Base-by-base conservation (phyloP, 2,329 filamentous ascomycete genomes). In the Diaporthe sp. region DNA sequence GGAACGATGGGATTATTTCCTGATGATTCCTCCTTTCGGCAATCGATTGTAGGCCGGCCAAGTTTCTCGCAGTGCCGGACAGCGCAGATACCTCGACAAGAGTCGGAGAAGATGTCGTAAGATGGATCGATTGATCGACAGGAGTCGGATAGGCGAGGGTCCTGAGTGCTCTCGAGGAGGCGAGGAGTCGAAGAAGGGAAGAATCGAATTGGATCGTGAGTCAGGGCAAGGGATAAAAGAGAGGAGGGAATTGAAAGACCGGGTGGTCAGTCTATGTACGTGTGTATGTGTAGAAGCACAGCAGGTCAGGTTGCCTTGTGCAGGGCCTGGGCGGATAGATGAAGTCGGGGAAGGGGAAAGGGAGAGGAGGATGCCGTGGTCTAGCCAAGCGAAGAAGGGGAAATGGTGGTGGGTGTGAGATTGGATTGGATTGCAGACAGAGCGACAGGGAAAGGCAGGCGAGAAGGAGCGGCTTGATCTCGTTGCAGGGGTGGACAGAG, bases 221-320 rank as follows among this genome's bases (percentile, higher is more conserved):
- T 67, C 66, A 67, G 60, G 74, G 66, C 71, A 74, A 57, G 67
- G 74, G 40, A 67, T 54, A 58, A 76, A 71, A 66, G 74, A 76
- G 68, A 74, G 74, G 67, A 74, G 67, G 74, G 74, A 76, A 76
- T 74, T 45, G 74, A 76, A 76, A 60, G 69, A 55, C 33, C 54
- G 71, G 57, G 61, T 67, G 5, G 47, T 28, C 38, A 69, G 61
- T 22, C 61, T 40, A 40, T 47, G 61, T 66, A 33, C n/a, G 19
- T 50, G 45, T 25, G 64, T 52, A 40, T 68, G 45, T 52, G 22
- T 67, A 54, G 28, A 28, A 40, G 64, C 64, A 68, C 42, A 25
- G 64, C 64, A 54, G 57, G n/a, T 40, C 54, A 54, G 45, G 47
- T 60, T 45, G 35, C 28, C 45, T 61, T 55, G 71, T 72, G 68